A percentile compares a stretch with the other conserved stretches of the same genome.
phyloP scores from a whole-genome alignment of 2,329 filamentous ascomycete species.

The Cladosporium velox region DNA sequence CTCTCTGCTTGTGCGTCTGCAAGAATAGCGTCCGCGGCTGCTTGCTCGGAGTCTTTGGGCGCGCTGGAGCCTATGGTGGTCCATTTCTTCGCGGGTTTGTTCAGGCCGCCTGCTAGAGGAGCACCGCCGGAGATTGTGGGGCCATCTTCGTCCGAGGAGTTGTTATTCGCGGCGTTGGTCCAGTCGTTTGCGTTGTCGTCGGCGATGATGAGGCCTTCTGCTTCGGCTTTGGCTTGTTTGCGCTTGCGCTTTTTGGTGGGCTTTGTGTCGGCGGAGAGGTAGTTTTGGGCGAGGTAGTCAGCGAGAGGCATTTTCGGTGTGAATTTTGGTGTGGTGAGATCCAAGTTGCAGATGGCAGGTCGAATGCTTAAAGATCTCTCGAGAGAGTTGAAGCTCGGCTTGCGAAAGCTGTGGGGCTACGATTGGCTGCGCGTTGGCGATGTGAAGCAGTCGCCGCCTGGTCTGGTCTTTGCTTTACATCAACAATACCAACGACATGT shows the following conservation, averaged over 20 bases:
- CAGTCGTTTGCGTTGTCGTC: slow-evolving; percentile 59
- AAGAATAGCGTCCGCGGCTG: slow-evolving; percentile 58
- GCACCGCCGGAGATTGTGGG: slow-evolving; percentile 42
- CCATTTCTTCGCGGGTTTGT: slow-evolving; percentile 71
- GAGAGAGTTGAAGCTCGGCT: slow-evolving; percentile 9
- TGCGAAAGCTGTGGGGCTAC: background rate
- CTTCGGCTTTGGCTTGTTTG: slow-evolving; percentile 40
- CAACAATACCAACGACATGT: slow-evolving; percentile 18
- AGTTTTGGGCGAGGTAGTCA: slow-evolving; percentile 87
- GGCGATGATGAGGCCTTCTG: slow-evolving; percentile 48
- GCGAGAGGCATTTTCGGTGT: slow-evolving; percentile 62
- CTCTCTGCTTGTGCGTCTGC: slow-evolving; percentile 39
- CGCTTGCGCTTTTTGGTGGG: slow-evolving; percentile 57
- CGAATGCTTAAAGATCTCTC: background rate
- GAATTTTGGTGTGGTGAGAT: background rate
- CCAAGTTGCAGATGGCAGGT: background rate
- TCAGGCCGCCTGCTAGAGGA: slow-evolving; percentile 57
- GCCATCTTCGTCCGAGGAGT: slow-evolving; percentile 56
- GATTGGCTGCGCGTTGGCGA: slow-evolving; percentile 10
- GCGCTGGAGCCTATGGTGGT: slow-evolving; percentile 63
- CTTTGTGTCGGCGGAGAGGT: slow-evolving; percentile 69
- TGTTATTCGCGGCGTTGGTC: slow-evolving; percentile 47
- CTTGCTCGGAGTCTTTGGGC: slow-evolving; percentile 57
- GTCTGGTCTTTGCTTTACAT: too few relatives aligned
- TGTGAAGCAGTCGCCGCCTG: background rate